Base-by-base conservation (phyloP, 441 rosid genomes). In the Lepidium campestre region DNA sequence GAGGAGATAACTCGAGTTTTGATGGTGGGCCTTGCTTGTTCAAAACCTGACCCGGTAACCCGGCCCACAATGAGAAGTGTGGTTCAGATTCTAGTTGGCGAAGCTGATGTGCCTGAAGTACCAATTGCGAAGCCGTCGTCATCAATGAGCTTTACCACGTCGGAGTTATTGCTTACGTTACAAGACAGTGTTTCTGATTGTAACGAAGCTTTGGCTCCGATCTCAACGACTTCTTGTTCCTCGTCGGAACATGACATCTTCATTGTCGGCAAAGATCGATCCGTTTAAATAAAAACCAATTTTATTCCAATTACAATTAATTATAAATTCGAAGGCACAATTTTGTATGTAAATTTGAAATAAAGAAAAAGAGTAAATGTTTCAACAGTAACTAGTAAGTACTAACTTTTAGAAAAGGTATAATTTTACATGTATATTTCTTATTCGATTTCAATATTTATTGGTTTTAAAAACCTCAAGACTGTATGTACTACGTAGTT, bases 171-270 rank as follows among this genome's bases (percentile, higher is more conserved):
- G 75, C 61, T 84, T 64, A 88, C 83, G 44, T 73, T 94, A 78
- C 98, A 91, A 46, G 99, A 94, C 75, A 94, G 91, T 58, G 86
- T 84, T 5, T 94, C 99, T 0, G 99, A 94, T 58, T 89, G 83
- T 58, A 85, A 91, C 29, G 99, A 68, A 55, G 65, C 76, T 77
- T 73, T 77, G 62, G 78, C 67, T 35, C 77, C 77, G 27, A 27
- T 62, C 42, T 74, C 77, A 6, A 76, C 78, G 7, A 41, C 88
- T 42, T 87, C 96, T 20, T 77, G 78, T 55, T 84, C 95, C 46
- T 88, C 96, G 1, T 85, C 99, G 1, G 93, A 89, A 37, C 63
- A 62, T n/a, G 80, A 81, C 34, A 77, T 70, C 45, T 75, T 68
- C 63, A 75, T 75, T 81, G 71, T 68, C 66, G 83, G 76, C 35